Percentiles rank a stretch among this genome's conserved stretches.
These are phyloP conservation scores for Coelastrella sp. DNA, from an alignment of 139 green algal species.

Conservation along the genomic window DNA sequence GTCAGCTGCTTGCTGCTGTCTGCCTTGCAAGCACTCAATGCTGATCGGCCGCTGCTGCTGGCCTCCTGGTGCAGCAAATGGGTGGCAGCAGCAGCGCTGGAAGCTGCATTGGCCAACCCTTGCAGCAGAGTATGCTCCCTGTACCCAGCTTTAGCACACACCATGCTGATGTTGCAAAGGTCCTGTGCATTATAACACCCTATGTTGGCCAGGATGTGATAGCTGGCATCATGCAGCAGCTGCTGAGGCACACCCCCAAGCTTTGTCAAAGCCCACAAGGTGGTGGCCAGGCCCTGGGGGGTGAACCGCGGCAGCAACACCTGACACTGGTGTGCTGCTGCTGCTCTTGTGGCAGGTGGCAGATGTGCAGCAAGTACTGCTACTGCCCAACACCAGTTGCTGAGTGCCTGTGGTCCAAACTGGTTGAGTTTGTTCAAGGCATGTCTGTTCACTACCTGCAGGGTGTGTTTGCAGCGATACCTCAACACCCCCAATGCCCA, in stretches of 20 bases:
- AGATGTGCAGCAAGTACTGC: background rate
- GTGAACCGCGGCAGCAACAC: conserved; percentile 38
- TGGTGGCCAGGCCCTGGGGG: conserved; percentile 27
- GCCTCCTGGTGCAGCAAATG: background rate
- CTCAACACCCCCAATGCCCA: conserved; percentile 32
- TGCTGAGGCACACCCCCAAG: conserved; percentile 18
- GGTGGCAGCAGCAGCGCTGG: background rate
- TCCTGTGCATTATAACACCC: conserved; percentile 41
- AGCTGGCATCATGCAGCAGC: conserved; percentile 32
- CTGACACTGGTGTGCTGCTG: conserved; percentile 20
- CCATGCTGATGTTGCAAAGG: conserved; percentile 34
- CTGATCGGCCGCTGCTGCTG: too few species aligned
- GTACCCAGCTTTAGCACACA: conserved; percentile 14
- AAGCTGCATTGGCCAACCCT: conserved; percentile 24
- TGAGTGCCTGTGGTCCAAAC: conserved; percentile 35
- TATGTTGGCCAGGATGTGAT: conserved; percentile 12
- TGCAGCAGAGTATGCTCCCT: conserved; percentile 16
- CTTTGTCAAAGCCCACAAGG: conserved; percentile 32
- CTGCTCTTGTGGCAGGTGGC: background rate
- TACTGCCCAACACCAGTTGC: conserved; percentile 40
- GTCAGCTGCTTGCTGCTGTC: background rate
- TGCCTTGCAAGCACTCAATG: too few species aligned
- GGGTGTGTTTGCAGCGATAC: background rate
- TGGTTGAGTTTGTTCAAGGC: conserved; percentile 20
- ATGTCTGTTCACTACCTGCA: background rate